Percentiles rank a stretch among this genome's conserved stretches.
Conservation (phyloP, 208 protist species). For the Leishmania martiniquensis region DNA sequence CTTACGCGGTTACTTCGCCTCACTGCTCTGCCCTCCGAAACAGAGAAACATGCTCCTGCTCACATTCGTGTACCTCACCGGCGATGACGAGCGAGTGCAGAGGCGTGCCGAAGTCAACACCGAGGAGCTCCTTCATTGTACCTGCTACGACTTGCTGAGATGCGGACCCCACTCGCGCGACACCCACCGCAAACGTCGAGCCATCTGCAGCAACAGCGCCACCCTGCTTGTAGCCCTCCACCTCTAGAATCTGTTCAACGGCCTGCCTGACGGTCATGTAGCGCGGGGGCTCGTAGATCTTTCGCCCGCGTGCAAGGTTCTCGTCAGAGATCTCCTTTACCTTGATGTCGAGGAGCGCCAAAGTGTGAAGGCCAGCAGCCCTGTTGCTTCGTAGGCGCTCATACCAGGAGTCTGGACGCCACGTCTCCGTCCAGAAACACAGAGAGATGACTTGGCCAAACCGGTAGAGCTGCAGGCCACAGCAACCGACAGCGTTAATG, state of each 20-base stretch:
- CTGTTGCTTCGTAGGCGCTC: constrained; percentile 95
- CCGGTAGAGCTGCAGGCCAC: constrained; percentile 99
- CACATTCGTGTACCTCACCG: constrained; percentile 94
- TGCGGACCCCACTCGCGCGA: constrained; percentile 96
- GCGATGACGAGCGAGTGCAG: constrained; percentile 98
- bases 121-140: constrained; percentile 89
- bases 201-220: constrained; percentile 78
- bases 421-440: constrained; percentile 98
- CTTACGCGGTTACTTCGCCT: neutral
- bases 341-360: constrained; percentile 99
- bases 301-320: constrained; percentile 94
- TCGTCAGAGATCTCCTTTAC: constrained; percentile 98
- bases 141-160: constrained; percentile 95
- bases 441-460: constrained; percentile 98
- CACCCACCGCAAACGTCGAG: constrained; percentile 90
- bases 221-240: constrained; percentile 86
- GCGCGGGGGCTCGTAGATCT: constrained; percentile 97
- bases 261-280: constrained; percentile 99
- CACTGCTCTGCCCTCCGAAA: constrained; percentile 39
- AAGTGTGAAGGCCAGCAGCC: constrained; percentile 95
- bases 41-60: constrained; percentile 90
- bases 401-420: constrained; percentile 98
- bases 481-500: constrained; percentile 99
- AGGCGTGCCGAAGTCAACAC: constrained; percentile 97
- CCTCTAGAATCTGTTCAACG: constrained; percentile 95